Evolutionary conservation across 768 basidiomycete species (phyloP).

Genomic region (Exidia glandulosa): DNA sequence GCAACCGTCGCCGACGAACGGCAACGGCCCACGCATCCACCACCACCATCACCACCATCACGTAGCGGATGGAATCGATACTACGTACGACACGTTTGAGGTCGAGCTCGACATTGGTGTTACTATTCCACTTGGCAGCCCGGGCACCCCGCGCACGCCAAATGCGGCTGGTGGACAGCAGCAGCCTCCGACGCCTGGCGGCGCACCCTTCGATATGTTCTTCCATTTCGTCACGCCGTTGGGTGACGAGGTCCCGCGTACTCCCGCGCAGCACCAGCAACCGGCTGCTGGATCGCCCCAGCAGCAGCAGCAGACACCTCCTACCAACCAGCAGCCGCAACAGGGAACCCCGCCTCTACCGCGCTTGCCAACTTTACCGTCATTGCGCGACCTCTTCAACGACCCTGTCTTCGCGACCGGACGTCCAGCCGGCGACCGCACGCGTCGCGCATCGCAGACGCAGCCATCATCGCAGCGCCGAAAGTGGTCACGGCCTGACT

Average conservation of each 20-base stretch:
- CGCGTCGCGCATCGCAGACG: too few species aligned
- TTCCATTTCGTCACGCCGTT: neutral
- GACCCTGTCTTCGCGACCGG: neutral
- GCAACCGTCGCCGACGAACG: neutral
- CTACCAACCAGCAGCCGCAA: conserved; percentile 5
- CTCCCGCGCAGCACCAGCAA: neutral
- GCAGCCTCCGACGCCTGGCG: neutral
- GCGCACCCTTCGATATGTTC: neutral
- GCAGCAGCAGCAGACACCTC: neutral
- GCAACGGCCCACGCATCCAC: neutral
- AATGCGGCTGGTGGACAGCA: neutral
- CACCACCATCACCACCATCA: neutral
- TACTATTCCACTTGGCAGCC: neutral
- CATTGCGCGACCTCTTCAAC: neutral
- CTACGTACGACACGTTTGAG: neutral
- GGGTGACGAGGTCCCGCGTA: neutral
- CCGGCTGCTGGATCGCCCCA: neutral
- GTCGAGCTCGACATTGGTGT: neutral
- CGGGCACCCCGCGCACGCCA: neutral
- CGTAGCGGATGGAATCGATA: neutral
- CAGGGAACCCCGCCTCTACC: conserved; percentile 1
- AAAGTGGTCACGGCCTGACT: conserved; percentile 47
- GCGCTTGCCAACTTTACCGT: neutral
- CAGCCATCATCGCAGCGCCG: conserved; percentile 13
- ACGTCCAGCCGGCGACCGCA: neutral